These are phyloP conservation scores for Aureobasidium sp. DNA, from an alignment of 2,329 filamentous ascomycete species.

Conservation along the genomic window DNA sequence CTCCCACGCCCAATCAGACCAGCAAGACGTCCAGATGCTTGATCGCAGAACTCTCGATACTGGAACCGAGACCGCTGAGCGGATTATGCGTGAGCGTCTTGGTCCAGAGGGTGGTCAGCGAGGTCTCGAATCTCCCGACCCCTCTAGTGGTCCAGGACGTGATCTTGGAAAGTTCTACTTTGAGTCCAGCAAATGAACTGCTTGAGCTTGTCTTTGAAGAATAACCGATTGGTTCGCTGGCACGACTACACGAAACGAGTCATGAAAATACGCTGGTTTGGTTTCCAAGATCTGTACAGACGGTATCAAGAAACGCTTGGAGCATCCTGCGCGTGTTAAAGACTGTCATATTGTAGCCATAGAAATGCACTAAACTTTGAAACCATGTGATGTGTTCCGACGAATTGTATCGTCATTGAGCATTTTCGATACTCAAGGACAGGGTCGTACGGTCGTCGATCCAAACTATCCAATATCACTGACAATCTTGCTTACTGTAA, in stretches of 20 bases:
- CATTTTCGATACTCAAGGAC: too few species aligned
- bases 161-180: slow-evolving; percentile 54
- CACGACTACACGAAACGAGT: not conserved
- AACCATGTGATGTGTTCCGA: too few species aligned
- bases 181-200: slow-evolving; percentile 31
- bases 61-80: slow-evolving; percentile 50
- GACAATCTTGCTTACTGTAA: too few species aligned
- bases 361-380: too few species aligned
- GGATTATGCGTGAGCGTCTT: slow-evolving; percentile 53
- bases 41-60: slow-evolving; percentile 31
- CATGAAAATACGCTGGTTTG: not conserved
- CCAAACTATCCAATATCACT: too few species aligned
- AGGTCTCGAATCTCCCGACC: slow-evolving; percentile 33
- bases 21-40: slow-evolving; percentile 33
- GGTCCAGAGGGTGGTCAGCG: slow-evolving; percentile 30
- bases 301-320: too few species aligned
- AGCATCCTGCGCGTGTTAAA: too few species aligned
- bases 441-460: too few species aligned
- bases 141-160: slow-evolving; percentile 21
- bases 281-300: not conserved
- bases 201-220: too few species aligned
- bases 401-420: too few species aligned
- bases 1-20: slow-evolving; percentile 21
- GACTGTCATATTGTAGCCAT: too few species aligned
- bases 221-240: not conserved